Percentiles rank a stretch among this genome's conserved stretches.
Conservation (phyloP, 495 filamentous ascomycete species). For the Penicillium pulvis region DNA sequence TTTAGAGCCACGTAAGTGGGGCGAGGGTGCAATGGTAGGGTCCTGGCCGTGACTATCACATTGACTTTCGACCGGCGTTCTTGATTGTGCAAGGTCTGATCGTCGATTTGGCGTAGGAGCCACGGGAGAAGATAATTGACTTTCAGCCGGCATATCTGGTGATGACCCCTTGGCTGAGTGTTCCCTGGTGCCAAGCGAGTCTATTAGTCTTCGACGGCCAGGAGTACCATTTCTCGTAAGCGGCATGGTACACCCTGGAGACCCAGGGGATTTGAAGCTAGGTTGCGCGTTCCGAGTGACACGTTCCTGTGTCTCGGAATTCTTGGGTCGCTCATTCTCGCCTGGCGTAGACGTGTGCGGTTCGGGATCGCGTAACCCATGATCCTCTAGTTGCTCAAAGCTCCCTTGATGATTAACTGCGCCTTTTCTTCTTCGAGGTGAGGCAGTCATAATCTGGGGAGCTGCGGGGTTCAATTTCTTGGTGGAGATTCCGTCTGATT, state of each 20-base stretch:
- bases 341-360: background rate
- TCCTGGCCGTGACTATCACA: constrained; percentile 17
- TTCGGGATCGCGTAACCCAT: background rate
- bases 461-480: background rate
- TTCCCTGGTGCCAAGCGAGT: constrained; percentile 31
- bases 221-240: constrained; percentile 15
- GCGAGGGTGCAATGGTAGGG: constrained; percentile 17
- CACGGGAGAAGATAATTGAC: constrained; percentile 14
- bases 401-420: background rate
- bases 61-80: constrained; percentile 7
- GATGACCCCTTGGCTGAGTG: constrained; percentile 3
- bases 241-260: background rate
- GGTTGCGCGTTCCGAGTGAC: background rate
- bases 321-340: background rate
- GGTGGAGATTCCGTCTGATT: background rate
- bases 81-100: constrained; percentile 1
- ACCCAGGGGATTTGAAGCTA: background rate
- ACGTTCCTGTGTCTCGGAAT: background rate
- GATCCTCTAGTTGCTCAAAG: background rate
- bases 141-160: constrained; percentile 6
- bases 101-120: constrained; percentile 10
- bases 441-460: background rate
- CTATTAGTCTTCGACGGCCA: constrained; percentile 39
- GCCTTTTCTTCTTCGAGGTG: background rate
- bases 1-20: constrained; percentile 39